Conservation (phyloP, 176 grass and related monocot species). For the Thinopyrum elongatum region DNA sequence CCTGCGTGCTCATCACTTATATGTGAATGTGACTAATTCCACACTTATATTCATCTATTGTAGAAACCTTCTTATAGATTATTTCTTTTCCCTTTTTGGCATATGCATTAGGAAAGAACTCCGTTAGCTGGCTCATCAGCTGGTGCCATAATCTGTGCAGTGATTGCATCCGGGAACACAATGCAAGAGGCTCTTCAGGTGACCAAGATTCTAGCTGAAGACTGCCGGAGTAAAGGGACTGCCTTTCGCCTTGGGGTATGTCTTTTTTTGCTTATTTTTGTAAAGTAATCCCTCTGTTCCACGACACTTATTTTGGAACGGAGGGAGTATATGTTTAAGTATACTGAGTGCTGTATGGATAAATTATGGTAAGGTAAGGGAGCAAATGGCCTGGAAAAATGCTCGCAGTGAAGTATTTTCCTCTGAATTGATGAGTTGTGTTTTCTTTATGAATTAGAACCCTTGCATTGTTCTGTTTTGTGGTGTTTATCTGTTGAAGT, state of each 20-base stretch:
- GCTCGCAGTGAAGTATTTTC: neutral
- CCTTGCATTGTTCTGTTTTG: neutral
- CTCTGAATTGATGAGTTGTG: neutral
- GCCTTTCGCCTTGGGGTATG: conserved; percentile 91
- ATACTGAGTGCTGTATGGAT: neutral
- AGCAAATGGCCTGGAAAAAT: neutral
- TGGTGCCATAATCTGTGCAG: conserved; percentile 97
- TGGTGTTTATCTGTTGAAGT: neutral
- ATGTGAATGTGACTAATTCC: conserved; percentile 13
- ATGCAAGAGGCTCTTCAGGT: conserved; percentile 81
- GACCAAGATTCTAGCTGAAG: conserved; percentile 79
- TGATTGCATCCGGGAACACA: conserved; percentile 83
- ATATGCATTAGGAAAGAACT: conserved; percentile 69
- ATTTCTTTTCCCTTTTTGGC: conserved; percentile 11
- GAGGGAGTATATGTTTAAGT: neutral
- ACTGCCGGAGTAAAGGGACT: conserved; percentile 85
- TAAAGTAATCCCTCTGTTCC: too few relatives aligned
- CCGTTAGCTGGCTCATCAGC: conserved; percentile 96
- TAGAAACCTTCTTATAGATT: neutral
- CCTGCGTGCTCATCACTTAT: neutral
- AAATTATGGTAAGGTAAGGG: neutral
- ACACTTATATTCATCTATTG: neutral
- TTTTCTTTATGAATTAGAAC: neutral
- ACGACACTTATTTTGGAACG: too few relatives aligned
- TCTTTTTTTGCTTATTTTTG: neutral